These are phyloP conservation scores for Phytopythium ostracodes DNA, from an alignment of 352 stramenopile species.

Conservation along the genomic window DNA sequence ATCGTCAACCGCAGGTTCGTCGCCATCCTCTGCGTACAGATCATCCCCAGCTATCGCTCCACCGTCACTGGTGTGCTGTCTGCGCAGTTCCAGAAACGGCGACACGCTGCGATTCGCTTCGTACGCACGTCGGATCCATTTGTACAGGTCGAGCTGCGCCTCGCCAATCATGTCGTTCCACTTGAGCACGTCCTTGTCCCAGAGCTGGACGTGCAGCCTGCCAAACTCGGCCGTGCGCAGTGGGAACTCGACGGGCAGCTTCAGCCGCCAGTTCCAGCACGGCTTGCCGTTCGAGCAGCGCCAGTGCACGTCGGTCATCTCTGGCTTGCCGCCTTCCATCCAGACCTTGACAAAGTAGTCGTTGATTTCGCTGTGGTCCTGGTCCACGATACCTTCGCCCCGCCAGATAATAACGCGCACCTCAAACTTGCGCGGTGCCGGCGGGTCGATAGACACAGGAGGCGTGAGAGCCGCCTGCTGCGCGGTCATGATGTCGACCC, in stretches of 20 bases:
- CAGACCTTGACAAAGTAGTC: conserved; percentile 92
- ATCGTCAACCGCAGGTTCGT: neutral
- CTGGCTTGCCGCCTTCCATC: conserved; percentile 65
- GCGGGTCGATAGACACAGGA: conserved; percentile 63
- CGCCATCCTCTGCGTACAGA: neutral
- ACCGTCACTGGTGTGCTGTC: conserved; percentile 4
- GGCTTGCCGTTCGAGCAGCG: conserved; percentile 86
- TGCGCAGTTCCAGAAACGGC: conserved; percentile 65
- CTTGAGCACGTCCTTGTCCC: conserved; percentile 92
- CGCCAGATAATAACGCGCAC: conserved; percentile 90
- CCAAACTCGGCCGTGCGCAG: conserved; percentile 72
- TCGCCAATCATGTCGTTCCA: conserved; percentile 91
- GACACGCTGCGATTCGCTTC: conserved; percentile 49
- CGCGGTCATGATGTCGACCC: conserved; percentile 88
- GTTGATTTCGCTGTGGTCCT: conserved; percentile 77
- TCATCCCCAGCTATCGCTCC: neutral
- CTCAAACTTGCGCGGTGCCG: conserved; percentile 71
- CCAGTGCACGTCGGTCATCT: conserved; percentile 90
- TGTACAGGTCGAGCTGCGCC: conserved; percentile 81
- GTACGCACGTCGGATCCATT: conserved; percentile 66
- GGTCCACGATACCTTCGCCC: conserved; percentile 76
- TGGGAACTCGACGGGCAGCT: conserved; percentile 83
- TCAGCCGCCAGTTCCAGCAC: conserved; percentile 92
- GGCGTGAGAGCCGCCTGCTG: conserved; percentile 61
- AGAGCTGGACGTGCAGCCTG: conserved; percentile 89